Base-by-base conservation (phyloP, 1,139 yeast species). In the Geotrichum cucujoidarum region DNA sequence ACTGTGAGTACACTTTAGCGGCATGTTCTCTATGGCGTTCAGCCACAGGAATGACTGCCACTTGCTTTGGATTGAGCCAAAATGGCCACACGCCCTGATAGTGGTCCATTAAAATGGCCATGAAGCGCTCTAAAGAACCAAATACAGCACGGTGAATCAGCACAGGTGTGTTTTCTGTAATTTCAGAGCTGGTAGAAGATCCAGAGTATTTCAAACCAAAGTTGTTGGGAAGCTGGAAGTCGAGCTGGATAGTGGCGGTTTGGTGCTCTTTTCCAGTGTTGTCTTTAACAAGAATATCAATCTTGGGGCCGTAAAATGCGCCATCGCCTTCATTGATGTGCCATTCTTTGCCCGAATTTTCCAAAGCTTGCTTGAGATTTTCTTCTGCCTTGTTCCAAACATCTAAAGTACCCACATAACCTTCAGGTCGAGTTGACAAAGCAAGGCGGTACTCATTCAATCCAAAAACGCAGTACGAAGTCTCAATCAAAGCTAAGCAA, bases 41-140 rank as follows among this genome's bases (percentile, higher is more conserved):
- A 47, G 83, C 82, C 3, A 92, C 83, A 1, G 98, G 97, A 4
- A 94, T 75, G 2, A 92, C 76, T 38, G 85, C 73, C 0, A 94
- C 95, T 64, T 92, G 99, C 55, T 95, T 76, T n/a, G 98, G 97
- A 53, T 85, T 87, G 51, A 92, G 68, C 98, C 98, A 92, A 64
- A 94, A 92, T 11, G 99, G 99, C 98, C 99, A 92, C 57, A 84
- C 84, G 0, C 98, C 99, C 49, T 79, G 79, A 64, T 81, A 90
- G 59, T 90, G 95, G 63, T 94, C 98, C 43, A 90, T 79, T 52
- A 92, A 72, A 55, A 94, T 79, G 2, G 97, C 97, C 66, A 92
- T 73, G 66, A 92, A 90, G 57, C 99, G 75, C 65, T 92, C 98
- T 21, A 92, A 75, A 0, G 96, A 87, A 0, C 99, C 99, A 60